Conservation (phyloP, 148 eudicot genomes). For the Fallopia convolvulus region DNA sequence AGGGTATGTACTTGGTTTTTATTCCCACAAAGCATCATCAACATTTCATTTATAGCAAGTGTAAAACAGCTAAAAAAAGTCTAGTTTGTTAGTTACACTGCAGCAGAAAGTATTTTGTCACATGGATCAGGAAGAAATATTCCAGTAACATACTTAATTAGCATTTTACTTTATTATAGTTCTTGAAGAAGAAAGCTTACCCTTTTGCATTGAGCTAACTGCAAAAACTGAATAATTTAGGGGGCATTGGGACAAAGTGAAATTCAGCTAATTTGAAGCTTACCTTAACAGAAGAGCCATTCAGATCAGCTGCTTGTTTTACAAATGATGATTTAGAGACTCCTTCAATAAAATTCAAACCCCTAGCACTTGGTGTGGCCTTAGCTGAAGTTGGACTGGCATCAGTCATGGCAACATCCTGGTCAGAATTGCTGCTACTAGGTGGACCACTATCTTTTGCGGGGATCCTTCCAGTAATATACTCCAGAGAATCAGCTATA, state of each 20-base stretch:
- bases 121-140: neutral
- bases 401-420: slow-evolving; percentile 85
- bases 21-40: neutral
- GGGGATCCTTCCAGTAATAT: slow-evolving; percentile 65
- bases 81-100: neutral
- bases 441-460: slow-evolving; percentile 72
- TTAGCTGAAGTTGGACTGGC: slow-evolving; percentile 51
- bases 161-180: neutral
- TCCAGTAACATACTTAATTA: neutral
- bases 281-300: slow-evolving; percentile 85
- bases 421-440: slow-evolving; percentile 48
- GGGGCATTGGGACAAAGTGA: neutral
- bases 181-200: neutral
- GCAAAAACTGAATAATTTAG: neutral
- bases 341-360: slow-evolving; percentile 79
- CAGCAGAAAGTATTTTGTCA: neutral
- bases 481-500: slow-evolving; percentile 63
- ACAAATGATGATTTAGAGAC: slow-evolving; percentile 79
- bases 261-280: neutral
- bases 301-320: slow-evolving; percentile 77
- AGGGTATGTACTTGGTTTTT: neutral
- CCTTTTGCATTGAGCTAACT: neutral
- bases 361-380: slow-evolving; percentile 62
- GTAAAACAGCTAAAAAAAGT: neutral
- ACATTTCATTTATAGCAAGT: neutral